Conservation (phyloP, 208 protist species). For the Crithidia bombi region DNA sequence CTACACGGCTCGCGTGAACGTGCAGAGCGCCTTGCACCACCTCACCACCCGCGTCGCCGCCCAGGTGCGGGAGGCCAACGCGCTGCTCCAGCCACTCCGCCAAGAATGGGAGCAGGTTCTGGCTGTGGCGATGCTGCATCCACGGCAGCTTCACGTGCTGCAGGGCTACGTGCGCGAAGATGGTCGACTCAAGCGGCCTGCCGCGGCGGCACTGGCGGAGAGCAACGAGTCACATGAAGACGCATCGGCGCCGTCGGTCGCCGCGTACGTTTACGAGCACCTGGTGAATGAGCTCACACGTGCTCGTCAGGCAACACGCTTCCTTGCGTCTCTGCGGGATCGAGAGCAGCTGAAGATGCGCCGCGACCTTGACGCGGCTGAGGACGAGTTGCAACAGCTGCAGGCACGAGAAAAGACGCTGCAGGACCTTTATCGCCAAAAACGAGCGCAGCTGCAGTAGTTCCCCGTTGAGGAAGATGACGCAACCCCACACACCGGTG, state of each 20-base stretch:
- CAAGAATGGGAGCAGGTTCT: slow-evolving; percentile 35
- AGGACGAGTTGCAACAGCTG: slow-evolving; percentile 33
- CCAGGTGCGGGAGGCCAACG: slow-evolving; percentile 30
- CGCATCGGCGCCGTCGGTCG: slow-evolving; percentile 5
- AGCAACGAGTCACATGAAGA: not conserved
- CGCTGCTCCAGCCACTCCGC: slow-evolving; percentile 24
- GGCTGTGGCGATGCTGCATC: slow-evolving; percentile 28
- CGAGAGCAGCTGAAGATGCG: slow-evolving; percentile 51
- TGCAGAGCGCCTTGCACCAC: slow-evolving; percentile 31
- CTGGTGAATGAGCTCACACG: slow-evolving; percentile 15
- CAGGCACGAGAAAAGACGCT: slow-evolving; percentile 49
- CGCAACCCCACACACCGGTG: no score
- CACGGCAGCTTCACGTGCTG: slow-evolving; percentile 23
- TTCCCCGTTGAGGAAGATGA: not conserved
- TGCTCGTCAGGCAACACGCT: slow-evolving; percentile 24
- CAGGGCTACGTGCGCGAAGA: slow-evolving; percentile 29
- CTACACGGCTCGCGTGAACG: slow-evolving; percentile 29
- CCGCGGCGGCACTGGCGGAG: not conserved
- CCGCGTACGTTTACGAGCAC: slow-evolving; percentile 37
- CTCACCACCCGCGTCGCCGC: slow-evolving; percentile 26
- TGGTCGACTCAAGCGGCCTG: slow-evolving; percentile 17
- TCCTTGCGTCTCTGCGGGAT: slow-evolving; percentile 23
- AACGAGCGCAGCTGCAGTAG: slow-evolving; percentile 12
- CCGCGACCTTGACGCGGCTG: slow-evolving; percentile 37
- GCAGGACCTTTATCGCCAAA: slow-evolving; percentile 55